These are phyloP conservation scores for Claviceps spartinae DNA, from an alignment of 2,329 filamentous ascomycete species.

Conservation along the genomic window DNA sequence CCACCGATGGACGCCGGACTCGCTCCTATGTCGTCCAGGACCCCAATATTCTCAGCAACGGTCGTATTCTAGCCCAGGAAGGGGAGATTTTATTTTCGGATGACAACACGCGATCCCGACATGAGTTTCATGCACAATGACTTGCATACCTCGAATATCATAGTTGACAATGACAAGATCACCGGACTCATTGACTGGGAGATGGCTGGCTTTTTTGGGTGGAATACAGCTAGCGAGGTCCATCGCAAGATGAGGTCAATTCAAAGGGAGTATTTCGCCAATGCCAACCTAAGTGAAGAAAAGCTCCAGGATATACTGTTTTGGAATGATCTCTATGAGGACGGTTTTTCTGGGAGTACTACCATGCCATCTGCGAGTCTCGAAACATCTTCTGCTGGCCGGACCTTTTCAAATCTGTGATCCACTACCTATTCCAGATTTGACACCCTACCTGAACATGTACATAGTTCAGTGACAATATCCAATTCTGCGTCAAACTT, in stretches of 20 bases:
- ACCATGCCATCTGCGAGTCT: no score
- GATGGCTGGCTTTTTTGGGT: slow-evolving; percentile 25
- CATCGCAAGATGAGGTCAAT: slow-evolving; percentile 14
- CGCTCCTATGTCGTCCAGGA: not conserved
- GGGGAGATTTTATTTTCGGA: slow-evolving; percentile 18
- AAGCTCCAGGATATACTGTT: not conserved
- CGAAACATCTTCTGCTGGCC: no score
- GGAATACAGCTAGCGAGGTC: slow-evolving; percentile 16
- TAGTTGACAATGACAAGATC: slow-evolving; percentile 24
- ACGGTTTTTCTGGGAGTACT: no score
- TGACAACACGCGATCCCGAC: slow-evolving; percentile 11
- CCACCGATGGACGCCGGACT: not conserved
- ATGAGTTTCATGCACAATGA: slow-evolving; percentile 26
- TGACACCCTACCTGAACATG: no score
- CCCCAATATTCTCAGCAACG: not conserved
- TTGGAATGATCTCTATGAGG: not conserved
- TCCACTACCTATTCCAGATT: no score
- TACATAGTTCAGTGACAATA: not conserved
- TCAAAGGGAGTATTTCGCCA: slow-evolving; percentile 10
- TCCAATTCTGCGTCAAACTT: slow-evolving; percentile 1
- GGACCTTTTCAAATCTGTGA: no score
- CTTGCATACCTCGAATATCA: slow-evolving; percentile 22
- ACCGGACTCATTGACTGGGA: slow-evolving; percentile 28
- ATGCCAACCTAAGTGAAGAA: not conserved
- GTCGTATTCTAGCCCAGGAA: slow-evolving; percentile 19